These are phyloP conservation scores for Torulaspora franciscae DNA, from an alignment of 805 yeast species.

Conservation along the genomic window DNA sequence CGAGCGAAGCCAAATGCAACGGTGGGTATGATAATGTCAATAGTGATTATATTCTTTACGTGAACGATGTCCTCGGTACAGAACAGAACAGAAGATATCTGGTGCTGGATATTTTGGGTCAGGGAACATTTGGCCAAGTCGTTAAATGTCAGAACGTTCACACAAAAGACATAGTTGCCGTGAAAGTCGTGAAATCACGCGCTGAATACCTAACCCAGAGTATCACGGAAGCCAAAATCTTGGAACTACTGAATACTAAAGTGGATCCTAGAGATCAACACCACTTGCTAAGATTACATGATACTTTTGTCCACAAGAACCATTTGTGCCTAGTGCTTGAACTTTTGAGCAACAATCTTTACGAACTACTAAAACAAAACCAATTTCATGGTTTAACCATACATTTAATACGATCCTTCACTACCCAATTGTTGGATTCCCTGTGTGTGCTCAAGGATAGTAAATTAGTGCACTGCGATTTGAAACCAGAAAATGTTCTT, in stretches of 20 bases:
- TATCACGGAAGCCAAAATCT: slow-evolving; percentile 78
- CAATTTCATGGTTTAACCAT: slow-evolving; percentile 87
- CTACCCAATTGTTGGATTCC: slow-evolving; percentile 78
- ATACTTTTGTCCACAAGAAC: slow-evolving; percentile 85
- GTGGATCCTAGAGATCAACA: slow-evolving; percentile 67
- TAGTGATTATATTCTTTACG: slow-evolving; percentile 86
- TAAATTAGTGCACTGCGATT: slow-evolving; percentile 89
- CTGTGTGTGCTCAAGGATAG: slow-evolving; percentile 74
- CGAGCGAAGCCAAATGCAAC: slow-evolving; percentile 74
- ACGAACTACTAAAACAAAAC: slow-evolving; percentile 87
- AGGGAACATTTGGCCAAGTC: slow-evolving; percentile 98
- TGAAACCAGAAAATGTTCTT: slow-evolving; percentile 92
- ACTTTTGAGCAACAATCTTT: slow-evolving; percentile 76
- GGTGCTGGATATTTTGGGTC: slow-evolving; percentile 86
- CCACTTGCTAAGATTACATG: slow-evolving; percentile 72
- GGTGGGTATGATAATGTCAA: slow-evolving; percentile 86
- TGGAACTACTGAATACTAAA: slow-evolving; percentile 72
- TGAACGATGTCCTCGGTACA: slow-evolving; percentile 85
- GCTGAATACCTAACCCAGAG: slow-evolving; percentile 90
- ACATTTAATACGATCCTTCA: slow-evolving; percentile 68
- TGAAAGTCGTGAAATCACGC: slow-evolving; percentile 87
- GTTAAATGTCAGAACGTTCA: slow-evolving; percentile 75
- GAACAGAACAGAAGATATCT: slow-evolving; percentile 68
- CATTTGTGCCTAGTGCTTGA: slow-evolving; percentile 94
- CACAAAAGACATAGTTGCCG: slow-evolving; percentile 86